phyloP scores from a whole-genome alignment of 768 basidiomycete species.

The Clitopilus hobsonii region DNA sequence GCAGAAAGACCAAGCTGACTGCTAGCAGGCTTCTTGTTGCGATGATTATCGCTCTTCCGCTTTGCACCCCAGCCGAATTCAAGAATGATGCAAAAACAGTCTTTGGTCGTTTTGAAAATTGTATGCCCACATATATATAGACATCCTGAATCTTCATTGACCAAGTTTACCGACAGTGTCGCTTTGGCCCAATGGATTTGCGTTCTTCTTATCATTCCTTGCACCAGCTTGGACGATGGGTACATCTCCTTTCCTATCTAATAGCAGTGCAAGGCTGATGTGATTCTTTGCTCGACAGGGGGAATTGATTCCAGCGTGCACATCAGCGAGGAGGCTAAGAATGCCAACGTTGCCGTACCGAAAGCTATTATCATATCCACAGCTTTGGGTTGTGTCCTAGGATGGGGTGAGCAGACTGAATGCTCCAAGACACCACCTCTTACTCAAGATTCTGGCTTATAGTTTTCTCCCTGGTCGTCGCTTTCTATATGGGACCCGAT shows the following conservation, averaged over 20 bases:
- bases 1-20: not conserved
- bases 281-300: too few species aligned
- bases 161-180: conserved; percentile 18
- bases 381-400: conserved; percentile 50
- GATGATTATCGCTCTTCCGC: conserved; percentile 33
- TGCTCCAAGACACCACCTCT: too few species aligned
- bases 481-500: conserved; percentile 58
- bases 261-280: too few species aligned
- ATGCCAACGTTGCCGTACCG: conserved; percentile 64
- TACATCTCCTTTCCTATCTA: too few species aligned
- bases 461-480: conserved; percentile 58
- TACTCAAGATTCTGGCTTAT: too few species aligned
- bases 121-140: conserved; percentile 11
- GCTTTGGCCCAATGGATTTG: conserved; percentile 55
- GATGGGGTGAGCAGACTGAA: conserved; percentile 57
- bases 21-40: conserved; percentile 19
- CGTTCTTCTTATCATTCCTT: conserved; percentile 43
- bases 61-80: conserved; percentile 29
- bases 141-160: not conserved
- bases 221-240: conserved; percentile 40
- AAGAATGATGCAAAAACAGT: conserved; percentile 29
- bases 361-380: conserved; percentile 60
- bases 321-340: conserved; percentile 67
- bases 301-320: conserved; percentile 56
- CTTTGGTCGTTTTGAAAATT: conserved; percentile 29